A percentile compares a stretch with the other conserved stretches of the same genome.
These are phyloP conservation scores for Trichoderma parareesei DNA, from an alignment of 495 filamentous ascomycete genomes.

Conservation along the genomic window DNA sequence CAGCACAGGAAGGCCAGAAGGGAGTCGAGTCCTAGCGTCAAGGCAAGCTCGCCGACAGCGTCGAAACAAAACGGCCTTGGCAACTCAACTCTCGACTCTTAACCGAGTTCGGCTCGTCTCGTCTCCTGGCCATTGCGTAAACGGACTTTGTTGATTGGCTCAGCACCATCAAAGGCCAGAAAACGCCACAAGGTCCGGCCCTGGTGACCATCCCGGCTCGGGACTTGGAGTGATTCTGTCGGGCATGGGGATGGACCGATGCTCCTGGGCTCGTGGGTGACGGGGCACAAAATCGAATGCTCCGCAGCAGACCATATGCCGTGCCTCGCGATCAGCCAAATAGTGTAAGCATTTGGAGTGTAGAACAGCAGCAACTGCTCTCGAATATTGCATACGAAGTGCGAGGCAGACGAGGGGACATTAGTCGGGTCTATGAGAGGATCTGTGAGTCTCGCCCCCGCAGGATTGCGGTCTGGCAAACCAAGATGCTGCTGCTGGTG, in stretches of 20 bases:
- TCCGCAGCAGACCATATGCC: not conserved
- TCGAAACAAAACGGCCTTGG: constrained; percentile 2
- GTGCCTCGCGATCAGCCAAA: not conserved
- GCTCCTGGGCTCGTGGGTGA: not conserved
- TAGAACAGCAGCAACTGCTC: not conserved
- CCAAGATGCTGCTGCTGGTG: not conserved
- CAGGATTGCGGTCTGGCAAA: not conserved
- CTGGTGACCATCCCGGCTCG: not conserved
- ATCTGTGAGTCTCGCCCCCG: not conserved
- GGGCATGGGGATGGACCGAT: too few relatives aligned
- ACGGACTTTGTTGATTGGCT: not conserved
- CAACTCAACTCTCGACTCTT: not conserved
- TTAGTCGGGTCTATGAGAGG: not conserved
- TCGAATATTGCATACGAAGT: too few relatives aligned
- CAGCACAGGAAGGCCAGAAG: not conserved
- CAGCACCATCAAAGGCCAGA: not conserved
- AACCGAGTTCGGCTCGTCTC: not conserved
- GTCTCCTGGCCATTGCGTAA: not conserved
- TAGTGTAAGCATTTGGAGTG: not conserved
- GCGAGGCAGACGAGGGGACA: too few relatives aligned
- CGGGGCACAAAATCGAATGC: not conserved
- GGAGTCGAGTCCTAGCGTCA: not conserved
- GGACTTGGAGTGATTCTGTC: not conserved
- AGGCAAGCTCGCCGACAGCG: not conserved
- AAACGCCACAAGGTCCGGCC: not conserved